Evolutionary conservation across 352 stramenopile species (phyloP).

Genomic region (Pythium myriotylum): DNA sequence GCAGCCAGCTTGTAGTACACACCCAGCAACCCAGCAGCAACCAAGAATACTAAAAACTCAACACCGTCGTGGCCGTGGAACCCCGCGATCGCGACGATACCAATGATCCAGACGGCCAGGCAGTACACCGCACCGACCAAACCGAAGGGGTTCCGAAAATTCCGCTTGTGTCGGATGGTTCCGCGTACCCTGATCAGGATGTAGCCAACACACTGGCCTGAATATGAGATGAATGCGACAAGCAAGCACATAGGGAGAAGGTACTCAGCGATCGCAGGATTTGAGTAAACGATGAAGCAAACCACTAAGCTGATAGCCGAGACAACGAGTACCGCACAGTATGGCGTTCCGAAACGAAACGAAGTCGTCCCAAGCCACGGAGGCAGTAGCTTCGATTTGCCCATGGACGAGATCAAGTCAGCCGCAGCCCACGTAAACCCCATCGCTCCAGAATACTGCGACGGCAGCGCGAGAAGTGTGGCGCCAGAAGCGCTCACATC

Average conservation of each 20-base stretch:
- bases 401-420: slow-evolving; percentile 26
- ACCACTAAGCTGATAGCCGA: too few relatives aligned
- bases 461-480: slow-evolving; percentile 21
- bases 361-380: too few relatives aligned
- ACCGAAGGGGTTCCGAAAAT: slow-evolving; percentile 31
- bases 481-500: slow-evolving; percentile 4
- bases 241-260: slow-evolving; percentile 28
- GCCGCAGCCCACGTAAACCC: slow-evolving; percentile 22
- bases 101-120: slow-evolving; percentile 26
- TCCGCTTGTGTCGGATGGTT: slow-evolving; percentile 5
- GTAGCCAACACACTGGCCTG: slow-evolving; percentile 34
- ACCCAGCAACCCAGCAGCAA: slow-evolving; percentile 6
- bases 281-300: slow-evolving; percentile 12
- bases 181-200: slow-evolving; percentile 25
- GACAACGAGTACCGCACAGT: too few relatives aligned
- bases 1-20: slow-evolving; percentile 20
- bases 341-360: too few relatives aligned
- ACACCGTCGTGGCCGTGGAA: slow-evolving; percentile 26
- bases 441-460: slow-evolving; percentile 10
- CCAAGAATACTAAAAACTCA: slow-evolving; percentile 11
- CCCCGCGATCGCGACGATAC: slow-evolving; percentile 20
- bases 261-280: neutral
- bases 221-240: slow-evolving; percentile 29
- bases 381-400: slow-evolving; percentile 1
- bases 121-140: slow-evolving; percentile 26